Percentiles rank a stretch among this genome's conserved stretches.
Conservation (phyloP, 1,284 basidiomycete genomes). For the Golubevia pallescens region DNA sequence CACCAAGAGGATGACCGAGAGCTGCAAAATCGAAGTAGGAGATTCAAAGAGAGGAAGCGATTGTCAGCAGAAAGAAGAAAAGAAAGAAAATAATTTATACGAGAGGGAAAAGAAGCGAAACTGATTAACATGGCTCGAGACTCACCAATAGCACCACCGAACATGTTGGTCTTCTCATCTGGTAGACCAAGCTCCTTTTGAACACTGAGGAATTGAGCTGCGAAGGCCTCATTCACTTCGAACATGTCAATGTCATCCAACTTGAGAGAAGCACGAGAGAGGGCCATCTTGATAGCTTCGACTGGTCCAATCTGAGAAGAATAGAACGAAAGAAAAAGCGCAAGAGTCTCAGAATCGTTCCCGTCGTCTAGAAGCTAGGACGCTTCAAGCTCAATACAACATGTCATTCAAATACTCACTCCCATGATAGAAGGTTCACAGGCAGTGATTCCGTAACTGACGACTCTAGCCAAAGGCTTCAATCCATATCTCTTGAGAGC, state of each 20-base stretch:
- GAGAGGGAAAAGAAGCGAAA: no score
- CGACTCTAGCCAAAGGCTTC: constrained; percentile 86
- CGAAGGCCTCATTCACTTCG: constrained; percentile 80
- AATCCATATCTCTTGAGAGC: constrained; percentile 84
- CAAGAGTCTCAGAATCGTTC: no score
- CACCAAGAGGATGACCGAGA: constrained; percentile 69
- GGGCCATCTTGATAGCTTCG: constrained; percentile 64
- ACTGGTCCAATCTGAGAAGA: constrained; percentile 68
- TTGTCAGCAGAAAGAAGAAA: not conserved
- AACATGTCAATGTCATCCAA: constrained; percentile 69
- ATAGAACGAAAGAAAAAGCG: no score
- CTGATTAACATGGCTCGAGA: not conserved
- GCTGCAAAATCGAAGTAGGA: constrained; percentile 54
- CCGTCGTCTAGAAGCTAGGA: no score
- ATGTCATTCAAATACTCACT: not conserved
- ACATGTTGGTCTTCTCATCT: constrained; percentile 69
- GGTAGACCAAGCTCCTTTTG: constrained; percentile 83
- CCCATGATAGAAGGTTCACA: constrained; percentile 70
- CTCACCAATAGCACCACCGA: constrained; percentile 66
- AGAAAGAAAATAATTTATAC: no score
- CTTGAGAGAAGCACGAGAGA: constrained; percentile 63
- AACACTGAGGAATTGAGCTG: constrained; percentile 87
- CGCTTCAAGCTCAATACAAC: no score
- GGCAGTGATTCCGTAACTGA: constrained; percentile 71
- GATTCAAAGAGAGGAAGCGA: constrained; percentile 1